A percentile compares a stretch with the other conserved stretches of the same genome.
These are phyloP conservation scores for Globisporangium carolinianum DNA, from an alignment of 352 stramenopile genomes.

Conservation along the genomic window DNA sequence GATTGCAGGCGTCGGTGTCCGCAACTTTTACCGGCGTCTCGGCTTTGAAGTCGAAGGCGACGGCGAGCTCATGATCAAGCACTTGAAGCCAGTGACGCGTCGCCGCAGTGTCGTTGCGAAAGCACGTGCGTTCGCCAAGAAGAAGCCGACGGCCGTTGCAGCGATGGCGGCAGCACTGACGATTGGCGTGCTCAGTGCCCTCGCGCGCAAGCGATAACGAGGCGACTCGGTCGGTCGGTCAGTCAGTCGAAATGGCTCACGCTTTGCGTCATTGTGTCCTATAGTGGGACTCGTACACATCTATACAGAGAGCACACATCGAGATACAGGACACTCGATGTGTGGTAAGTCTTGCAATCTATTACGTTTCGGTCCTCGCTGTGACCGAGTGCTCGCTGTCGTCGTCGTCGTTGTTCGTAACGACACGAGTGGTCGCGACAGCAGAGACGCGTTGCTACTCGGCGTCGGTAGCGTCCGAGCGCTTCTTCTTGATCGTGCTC, in stretches of 20 bases:
- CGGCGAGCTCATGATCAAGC: constrained; percentile 85
- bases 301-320: no score
- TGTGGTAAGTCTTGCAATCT: neutral
- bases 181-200: constrained; percentile 7
- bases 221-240: neutral
- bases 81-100: constrained; percentile 21
- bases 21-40: constrained; percentile 88
- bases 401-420: neutral
- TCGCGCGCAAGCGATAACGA: constrained; percentile 6
- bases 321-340: no score
- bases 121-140: constrained; percentile 4
- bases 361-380: neutral
- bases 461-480: neutral
- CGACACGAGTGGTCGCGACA: neutral
- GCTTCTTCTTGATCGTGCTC: constrained; percentile 1
- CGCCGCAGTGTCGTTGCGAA: constrained; percentile 4
- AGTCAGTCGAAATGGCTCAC: no score
- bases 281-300: no score
- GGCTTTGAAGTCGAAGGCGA: constrained; percentile 85
- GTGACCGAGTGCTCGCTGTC: neutral
- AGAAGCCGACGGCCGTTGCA: constrained; percentile 3
- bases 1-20: constrained; percentile 87
- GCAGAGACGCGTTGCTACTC: neutral
- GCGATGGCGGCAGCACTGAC: constrained; percentile 1
- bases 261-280: no score